Evolutionary conservation across 192 early-diverging fungal genomes (phyloP).

Genomic region (Linnemannia zychae): DNA sequence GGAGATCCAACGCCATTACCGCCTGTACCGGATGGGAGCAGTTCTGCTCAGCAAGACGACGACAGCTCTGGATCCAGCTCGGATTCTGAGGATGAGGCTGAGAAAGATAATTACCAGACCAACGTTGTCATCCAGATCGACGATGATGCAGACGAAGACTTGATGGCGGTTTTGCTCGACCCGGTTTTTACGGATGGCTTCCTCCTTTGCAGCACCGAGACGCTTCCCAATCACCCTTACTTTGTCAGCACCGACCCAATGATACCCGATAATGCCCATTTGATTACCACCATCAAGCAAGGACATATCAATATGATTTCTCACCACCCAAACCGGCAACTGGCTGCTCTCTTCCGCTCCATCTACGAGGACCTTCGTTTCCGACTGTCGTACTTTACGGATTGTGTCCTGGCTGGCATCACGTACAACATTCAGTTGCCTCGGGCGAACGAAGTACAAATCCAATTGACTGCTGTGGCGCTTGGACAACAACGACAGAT

Average conservation of each 20-base stretch:
- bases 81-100: conserved; percentile 45
- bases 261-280: conserved; percentile 62
- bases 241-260: conserved; percentile 54
- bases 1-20: conserved; percentile 24
- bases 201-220: conserved; percentile 71
- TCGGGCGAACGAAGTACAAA: conserved; percentile 73
- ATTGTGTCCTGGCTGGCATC: conserved; percentile 76
- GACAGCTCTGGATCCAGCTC: conserved; percentile 40
- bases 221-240: conserved; percentile 54
- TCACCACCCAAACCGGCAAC: conserved; percentile 82
- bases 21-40: conserved; percentile 32
- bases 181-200: conserved; percentile 73
- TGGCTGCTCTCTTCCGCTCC: conserved; percentile 74
- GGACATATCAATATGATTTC: conserved; percentile 64
- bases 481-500: conserved; percentile 60
- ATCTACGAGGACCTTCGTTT: conserved; percentile 77
- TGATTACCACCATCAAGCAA: conserved; percentile 75
- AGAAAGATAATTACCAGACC: conserved; percentile 52
- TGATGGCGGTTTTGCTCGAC: conserved; percentile 68
- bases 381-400: conserved; percentile 71
- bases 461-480: conserved; percentile 72
- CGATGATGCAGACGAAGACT: conserved; percentile 85
- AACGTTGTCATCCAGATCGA: conserved; percentile 83
- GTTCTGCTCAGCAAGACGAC: conserved; percentile 29
- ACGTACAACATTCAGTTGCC: conserved; percentile 73